phyloP scores from a whole-genome alignment of 345 rosid species.

The Salix purpurea region DNA sequence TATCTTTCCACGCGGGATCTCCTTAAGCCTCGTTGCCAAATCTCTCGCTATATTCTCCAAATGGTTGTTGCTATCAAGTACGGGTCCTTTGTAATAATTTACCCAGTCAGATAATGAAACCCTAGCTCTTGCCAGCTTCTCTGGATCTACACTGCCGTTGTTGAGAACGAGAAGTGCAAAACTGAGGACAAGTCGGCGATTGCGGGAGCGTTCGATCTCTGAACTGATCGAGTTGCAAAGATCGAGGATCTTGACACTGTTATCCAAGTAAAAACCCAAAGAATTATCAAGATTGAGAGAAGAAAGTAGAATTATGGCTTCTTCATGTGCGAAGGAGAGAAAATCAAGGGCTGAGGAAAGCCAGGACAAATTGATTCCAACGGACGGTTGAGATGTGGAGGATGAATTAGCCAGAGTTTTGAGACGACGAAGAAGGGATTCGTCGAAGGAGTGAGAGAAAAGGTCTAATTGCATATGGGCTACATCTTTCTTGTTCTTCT shows the following conservation, averaged over 20 bases:
- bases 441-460: neutral
- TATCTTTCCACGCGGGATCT: neutral
- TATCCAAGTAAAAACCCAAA: neutral
- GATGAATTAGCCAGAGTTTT: neutral
- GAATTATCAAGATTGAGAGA: neutral
- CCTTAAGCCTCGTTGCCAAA: neutral
- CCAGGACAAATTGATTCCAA: neutral
- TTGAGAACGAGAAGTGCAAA: neutral
- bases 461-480: neutral
- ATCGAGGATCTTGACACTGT: neutral
- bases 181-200: neutral
- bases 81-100: neutral
- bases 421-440: neutral
- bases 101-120: neutral
- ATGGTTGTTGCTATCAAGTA: neutral
- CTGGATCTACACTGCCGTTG: neutral
- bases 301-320: neutral
- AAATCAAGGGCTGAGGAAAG: neutral
- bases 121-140: neutral
- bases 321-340: neutral
- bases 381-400: neutral
- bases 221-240: neutral
- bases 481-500: neutral
- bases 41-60: neutral
- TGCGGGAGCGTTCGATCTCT: neutral